A percentile compares a stretch with the other conserved stretches of the same genome.
phyloP scores from a whole-genome alignment of 306 rosid species.

The Dryas alaskensis region DNA sequence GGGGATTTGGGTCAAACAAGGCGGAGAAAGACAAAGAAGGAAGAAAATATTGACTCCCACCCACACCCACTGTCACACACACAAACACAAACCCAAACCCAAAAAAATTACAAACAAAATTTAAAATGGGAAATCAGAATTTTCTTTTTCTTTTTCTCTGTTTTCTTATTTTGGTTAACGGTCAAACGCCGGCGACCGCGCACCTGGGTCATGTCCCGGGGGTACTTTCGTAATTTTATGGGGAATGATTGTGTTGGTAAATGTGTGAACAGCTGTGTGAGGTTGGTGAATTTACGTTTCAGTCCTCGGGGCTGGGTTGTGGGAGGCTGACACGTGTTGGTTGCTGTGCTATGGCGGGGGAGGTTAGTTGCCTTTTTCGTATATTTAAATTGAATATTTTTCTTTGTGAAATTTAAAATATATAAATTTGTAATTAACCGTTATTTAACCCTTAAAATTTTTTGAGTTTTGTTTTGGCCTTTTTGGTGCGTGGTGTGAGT shows the following conservation, averaged over 20 bases:
- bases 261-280: conserved; percentile 32
- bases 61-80: not conserved
- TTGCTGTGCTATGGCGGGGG: not conserved
- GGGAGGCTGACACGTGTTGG: conserved; percentile 13
- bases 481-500: too few species aligned
- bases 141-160: not conserved
- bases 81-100: not conserved
- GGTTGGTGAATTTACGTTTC: conserved; percentile 4
- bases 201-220: not conserved
- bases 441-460: too few species aligned
- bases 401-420: too few species aligned
- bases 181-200: conserved; percentile 34
- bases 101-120: not conserved
- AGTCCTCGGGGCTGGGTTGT: not conserved
- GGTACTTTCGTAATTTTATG: not conserved
- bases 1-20: conserved; percentile 65
- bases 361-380: not conserved
- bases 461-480: too few species aligned
- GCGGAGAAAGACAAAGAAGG: conserved; percentile 28
- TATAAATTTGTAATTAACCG: too few species aligned
- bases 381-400: not conserved
- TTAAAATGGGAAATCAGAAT: not conserved
- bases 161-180: conserved; percentile 19
- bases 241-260: conserved; percentile 26
- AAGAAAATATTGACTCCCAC: conserved; percentile 14